Percentiles rank a stretch among this genome's conserved stretches.
phyloP scores from a whole-genome alignment of 805 yeast genomes.

The Lipomyces japonicus region DNA sequence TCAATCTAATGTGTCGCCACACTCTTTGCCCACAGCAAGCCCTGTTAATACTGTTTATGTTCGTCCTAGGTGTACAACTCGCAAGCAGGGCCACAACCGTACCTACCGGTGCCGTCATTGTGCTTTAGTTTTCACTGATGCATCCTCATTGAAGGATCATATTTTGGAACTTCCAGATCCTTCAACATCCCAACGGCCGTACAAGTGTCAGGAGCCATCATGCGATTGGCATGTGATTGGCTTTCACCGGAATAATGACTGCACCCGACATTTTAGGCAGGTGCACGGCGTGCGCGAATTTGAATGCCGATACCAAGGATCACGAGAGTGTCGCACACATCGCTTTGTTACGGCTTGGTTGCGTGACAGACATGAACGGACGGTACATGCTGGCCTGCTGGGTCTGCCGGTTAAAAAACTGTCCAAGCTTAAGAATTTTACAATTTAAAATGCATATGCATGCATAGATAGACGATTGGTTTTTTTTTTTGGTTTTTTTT shows the following conservation, averaged over 20 bases:
- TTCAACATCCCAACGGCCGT: constrained; percentile 18
- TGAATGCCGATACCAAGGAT: constrained; percentile 22
- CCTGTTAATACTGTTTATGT: no score
- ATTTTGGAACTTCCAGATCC: constrained; percentile 11
- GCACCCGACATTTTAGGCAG: constrained; percentile 24
- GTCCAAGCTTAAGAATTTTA: no score
- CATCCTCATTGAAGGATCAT: constrained; percentile 13
- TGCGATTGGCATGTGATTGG: constrained; percentile 28
- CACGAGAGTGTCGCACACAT: constrained; percentile 22
- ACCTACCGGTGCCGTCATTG: constrained; percentile 27
- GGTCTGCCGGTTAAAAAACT: neutral
- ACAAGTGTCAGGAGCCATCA: constrained; percentile 17
- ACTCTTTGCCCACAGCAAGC: no score
- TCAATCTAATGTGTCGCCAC: no score
- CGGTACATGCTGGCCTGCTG: constrained; percentile 20
- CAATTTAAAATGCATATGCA: no score
- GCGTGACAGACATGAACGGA: constrained; percentile 23
- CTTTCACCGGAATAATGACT: constrained; percentile 26
- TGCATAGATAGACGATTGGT: no score
- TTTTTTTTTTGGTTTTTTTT: neutral
- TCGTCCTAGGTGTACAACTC: no score
- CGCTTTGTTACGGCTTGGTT: constrained; percentile 26
- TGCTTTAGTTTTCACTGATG: constrained; percentile 5
- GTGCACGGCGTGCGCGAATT: constrained; percentile 26
- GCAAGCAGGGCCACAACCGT: constrained; percentile 20